Percentiles rank a stretch among this genome's conserved stretches.
phyloP scores from a whole-genome alignment of 2,329 filamentous ascomycete species.

The Ophiostoma pallidulum region DNA sequence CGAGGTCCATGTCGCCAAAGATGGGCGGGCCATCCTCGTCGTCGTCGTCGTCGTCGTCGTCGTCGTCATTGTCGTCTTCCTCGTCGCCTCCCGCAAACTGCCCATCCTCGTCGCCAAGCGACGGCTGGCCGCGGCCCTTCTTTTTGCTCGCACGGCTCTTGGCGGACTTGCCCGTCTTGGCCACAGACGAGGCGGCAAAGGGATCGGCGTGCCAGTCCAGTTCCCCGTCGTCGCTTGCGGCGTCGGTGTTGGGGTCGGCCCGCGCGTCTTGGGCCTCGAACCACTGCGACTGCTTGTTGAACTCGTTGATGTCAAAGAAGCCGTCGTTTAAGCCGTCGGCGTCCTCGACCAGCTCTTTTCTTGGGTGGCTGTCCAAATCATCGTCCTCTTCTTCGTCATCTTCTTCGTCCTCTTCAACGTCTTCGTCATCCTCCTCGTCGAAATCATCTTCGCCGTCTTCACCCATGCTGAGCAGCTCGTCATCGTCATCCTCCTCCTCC shows the following conservation, averaged over 20 bases:
- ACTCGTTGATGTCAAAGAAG: slow-evolving; percentile 96
- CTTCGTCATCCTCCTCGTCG: slow-evolving; percentile 25
- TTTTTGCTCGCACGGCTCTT: slow-evolving; percentile 2
- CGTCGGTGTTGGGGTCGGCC: slow-evolving; percentile 65
- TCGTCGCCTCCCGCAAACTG: too few species aligned
- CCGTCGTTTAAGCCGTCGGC: slow-evolving; percentile 86
- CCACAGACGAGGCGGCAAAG: slow-evolving; percentile 31
- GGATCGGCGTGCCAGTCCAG: slow-evolving; percentile 76
- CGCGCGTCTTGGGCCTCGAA: slow-evolving; percentile 77
- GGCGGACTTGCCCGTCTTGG: slow-evolving; percentile 12
- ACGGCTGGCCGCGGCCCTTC: slow-evolving; percentile 3
- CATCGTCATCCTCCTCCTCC: slow-evolving; percentile 28
- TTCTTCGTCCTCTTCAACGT: slow-evolving; percentile 24
- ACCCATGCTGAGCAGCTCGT: slow-evolving; percentile 19
- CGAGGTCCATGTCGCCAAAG: slow-evolving; percentile 69
- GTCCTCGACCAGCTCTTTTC: slow-evolving; percentile 57
- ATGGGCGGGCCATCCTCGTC: slow-evolving; percentile 72
- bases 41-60: slow-evolving; percentile 40
- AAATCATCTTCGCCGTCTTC: slow-evolving; percentile 26
- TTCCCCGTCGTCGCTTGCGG: slow-evolving; percentile 70
- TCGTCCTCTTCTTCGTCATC: slow-evolving; percentile 38
- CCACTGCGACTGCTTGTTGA: slow-evolving; percentile 87
- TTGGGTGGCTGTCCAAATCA: slow-evolving; percentile 37
- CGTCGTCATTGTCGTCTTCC: slow-evolving; percentile 22
- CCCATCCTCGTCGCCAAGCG: slow-evolving; percentile 13